These are phyloP conservation scores for Tagetes erecta DNA, from an alignment of 129 eudicot species.

Conservation along the genomic window DNA sequence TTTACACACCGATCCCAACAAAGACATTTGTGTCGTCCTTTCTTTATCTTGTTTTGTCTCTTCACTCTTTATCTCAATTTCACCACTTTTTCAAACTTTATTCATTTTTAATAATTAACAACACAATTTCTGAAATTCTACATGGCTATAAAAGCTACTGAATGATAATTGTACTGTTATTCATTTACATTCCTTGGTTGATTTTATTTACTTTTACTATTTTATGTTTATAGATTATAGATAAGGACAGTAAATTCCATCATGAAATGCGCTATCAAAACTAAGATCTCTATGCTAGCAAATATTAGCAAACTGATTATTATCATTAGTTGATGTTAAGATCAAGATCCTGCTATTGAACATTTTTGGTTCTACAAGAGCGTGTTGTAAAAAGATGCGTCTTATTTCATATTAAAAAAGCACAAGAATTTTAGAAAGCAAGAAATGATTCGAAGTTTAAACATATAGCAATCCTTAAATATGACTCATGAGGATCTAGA, in stretches of 20 bases:
- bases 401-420: no score
- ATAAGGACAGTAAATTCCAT: neutral
- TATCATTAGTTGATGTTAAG: neutral
- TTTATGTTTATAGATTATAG: neutral
- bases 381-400: no score
- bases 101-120: neutral
- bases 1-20: slow-evolving; percentile 41
- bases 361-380: no score
- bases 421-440: no score
- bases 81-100: neutral
- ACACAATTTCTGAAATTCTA: neutral
- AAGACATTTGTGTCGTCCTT: slow-evolving; percentile 47
- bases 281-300: neutral
- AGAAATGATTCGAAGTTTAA: neutral
- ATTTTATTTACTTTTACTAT: neutral
- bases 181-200: neutral
- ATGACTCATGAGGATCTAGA: neutral
- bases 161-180: neutral
- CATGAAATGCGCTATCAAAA: neutral
- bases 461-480: neutral
- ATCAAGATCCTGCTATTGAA: neutral
- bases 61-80: slow-evolving; percentile 26
- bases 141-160: neutral
- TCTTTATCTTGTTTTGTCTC: slow-evolving; percentile 38
- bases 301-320: neutral